Conservation (phyloP, 2,329 filamentous ascomycete species). For the Biscogniauxia marginata region DNA sequence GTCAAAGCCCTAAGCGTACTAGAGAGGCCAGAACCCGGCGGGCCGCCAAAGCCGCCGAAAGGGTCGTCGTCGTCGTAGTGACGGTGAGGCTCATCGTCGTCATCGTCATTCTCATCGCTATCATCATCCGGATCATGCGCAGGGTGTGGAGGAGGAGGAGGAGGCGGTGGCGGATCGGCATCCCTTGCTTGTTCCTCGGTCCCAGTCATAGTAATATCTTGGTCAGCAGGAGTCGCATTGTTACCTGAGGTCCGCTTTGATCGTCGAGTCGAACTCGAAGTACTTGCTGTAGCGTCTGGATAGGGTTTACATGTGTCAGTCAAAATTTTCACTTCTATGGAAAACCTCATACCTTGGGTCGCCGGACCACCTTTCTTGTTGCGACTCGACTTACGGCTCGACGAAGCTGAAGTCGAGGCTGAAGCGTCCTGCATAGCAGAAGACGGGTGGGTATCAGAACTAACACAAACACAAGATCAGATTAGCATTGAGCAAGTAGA, state of each 20-base stretch:
- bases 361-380: conserved; percentile 62
- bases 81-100: conserved; percentile 53
- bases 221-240: conserved; percentile 46
- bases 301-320: neutral
- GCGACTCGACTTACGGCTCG: conserved; percentile 70
- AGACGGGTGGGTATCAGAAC: conserved; percentile 62
- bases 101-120: conserved; percentile 43
- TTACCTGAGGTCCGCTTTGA: conserved; percentile 52
- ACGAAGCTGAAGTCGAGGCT: conserved; percentile 56
- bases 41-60: conserved; percentile 66
- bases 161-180: conserved; percentile 35
- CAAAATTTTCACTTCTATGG: neutral
- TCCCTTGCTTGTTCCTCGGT: conserved; percentile 55
- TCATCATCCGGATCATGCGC: conserved; percentile 40
- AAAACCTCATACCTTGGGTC: conserved; percentile 37
- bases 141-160: conserved; percentile 42
- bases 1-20: conserved; percentile 82
- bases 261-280: conserved; percentile 40
- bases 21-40: conserved; percentile 65
- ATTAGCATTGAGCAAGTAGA: conserved; percentile 15
- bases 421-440: conserved; percentile 59
- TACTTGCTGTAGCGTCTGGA: conserved; percentile 24
- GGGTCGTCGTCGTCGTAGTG: conserved; percentile 68
- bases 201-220: conserved; percentile 71
- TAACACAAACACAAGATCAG: conserved; percentile 20